Percentiles rank a stretch among this genome's conserved stretches.
Evolutionary conservation across 441 rosid species (phyloP).

Genomic region (Erysimum cheiri): DNA sequence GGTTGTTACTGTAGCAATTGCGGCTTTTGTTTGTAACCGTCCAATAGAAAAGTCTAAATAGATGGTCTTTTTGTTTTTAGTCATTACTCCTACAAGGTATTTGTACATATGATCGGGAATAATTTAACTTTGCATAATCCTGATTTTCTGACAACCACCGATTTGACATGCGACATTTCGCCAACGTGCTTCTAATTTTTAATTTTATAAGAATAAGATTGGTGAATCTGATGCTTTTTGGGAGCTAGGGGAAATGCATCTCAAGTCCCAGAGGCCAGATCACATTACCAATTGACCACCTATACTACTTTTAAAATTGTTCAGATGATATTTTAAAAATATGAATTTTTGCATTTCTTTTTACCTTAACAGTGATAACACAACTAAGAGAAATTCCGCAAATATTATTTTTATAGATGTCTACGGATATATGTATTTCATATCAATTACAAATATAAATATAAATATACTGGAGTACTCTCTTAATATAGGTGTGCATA

Average conservation of each 20-base stretch:
- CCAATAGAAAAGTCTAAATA: constrained; percentile 30
- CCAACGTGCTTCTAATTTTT: constrained; percentile 31
- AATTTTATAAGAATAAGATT: constrained; percentile 14
- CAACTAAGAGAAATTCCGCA: background rate
- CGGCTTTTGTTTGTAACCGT: constrained; percentile 37
- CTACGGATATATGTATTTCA: background rate
- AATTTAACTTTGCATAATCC: constrained; percentile 4
- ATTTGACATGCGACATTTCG: constrained; percentile 4
- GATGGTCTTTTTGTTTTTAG: background rate
- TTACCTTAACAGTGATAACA: constrained; percentile 10
- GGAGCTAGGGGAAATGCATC: constrained; percentile 3
- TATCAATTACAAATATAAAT: background rate
- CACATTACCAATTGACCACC: constrained; percentile 10
- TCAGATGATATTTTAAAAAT: background rate
- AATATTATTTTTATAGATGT: background rate
- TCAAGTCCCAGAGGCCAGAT: background rate
- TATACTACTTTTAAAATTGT: background rate
- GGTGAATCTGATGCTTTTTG: constrained; percentile 9
- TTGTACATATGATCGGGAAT: constrained; percentile 9
- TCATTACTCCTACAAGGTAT: background rate
- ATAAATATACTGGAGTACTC: constrained; percentile 1
- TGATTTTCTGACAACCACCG: constrained; percentile 3
- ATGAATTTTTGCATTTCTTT: background rate
- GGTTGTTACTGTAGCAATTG: constrained; percentile 28
- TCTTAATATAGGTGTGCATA: background rate